Base-by-base conservation (phyloP, 768 basidiomycete genomes). In the Suillus clintonianus region DNA sequence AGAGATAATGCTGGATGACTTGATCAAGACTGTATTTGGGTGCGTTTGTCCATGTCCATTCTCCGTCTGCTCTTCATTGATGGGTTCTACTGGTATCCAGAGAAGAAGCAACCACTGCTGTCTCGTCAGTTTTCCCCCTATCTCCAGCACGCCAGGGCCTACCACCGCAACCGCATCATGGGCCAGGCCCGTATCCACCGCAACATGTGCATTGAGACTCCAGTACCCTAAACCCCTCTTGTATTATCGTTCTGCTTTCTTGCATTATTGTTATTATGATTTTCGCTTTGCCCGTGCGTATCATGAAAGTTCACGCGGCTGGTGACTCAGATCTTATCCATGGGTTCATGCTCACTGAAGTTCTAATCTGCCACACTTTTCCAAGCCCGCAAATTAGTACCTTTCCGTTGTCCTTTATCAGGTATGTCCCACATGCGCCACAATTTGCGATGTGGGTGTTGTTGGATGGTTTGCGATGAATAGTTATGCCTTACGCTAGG, bases 1-100 rank as follows among this genome's bases (percentile, higher is more conserved):
- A 69, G 90, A 92, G 56, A 74, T 67, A n/a, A 80, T 83, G 64
- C 68, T 92, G 55, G 86, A 91, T 68, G 78, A 80, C 43, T 70
- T 88, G 15, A 72, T 89, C 64, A 75, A 80, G 56, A 72, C 68
- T 3, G 71, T 75, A 56, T 88, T 88, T 73, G 86, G 86, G 86
- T 85, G 65, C 64, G 78, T 78, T 70, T 45, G 56, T 60, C 2
- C 8, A 11, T 41, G 39, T 27, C 27, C 37, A n/a, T 24, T 4
- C 63, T 73, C 24, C 27, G 34, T 34, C 45, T 48, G 19, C 10
- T 37, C 13, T 45, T 41, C 36, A 32, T n/a, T 10, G 19, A 22
- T 55, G 30, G 54, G 63, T 48, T 51, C 41, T 48, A 6, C 48
- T 24, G 24, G 58, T 34, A 27, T 63, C 13, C 22, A 75, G 74